Base-by-base conservation (phyloP, 2,329 filamentous ascomycete species). In the Pseudofabraea citricarpa region DNA sequence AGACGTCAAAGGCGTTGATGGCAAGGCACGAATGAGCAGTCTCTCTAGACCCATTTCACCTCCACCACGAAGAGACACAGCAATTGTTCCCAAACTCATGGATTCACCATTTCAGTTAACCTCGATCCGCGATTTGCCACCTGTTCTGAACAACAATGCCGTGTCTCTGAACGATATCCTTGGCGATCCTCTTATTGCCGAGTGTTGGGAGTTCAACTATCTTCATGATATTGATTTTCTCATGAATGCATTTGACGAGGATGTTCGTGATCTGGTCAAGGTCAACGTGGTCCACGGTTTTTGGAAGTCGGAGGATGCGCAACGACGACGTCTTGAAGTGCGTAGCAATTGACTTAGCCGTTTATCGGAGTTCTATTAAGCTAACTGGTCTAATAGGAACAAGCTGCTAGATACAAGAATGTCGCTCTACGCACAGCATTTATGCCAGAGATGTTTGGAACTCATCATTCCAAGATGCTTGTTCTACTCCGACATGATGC, bases 381-480 rank as follows among this genome's bases (percentile, higher is more conserved):
- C 19, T 24, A 13, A 41, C 22, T 87, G 10, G 33, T 24, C 22
- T 37, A 38, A 6, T 24, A 89, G 83, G 71, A 81, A 59, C 71
- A 77, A 54, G 82, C 82, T 38, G 61, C 70, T 12, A 70, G 70
- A 12, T 81, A 84, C 56, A 58, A 71, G 2, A 91, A 93, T 58
- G 75, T 93, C 18, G 71, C 79, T 18, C 71, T 90, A 1, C 81
- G 90, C 48, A 70, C 76, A 13, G 88, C 89, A 0, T 88, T 81
- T 47, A 85, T 95, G 75, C 85, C 88, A 0, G 86, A 91, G 58
- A 79, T 83, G 51, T 94, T 90, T 58, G 90, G 90, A 3, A 95
- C 89, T 0, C 90, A 95, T 62, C 89, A 83, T 54, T 73, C 57
- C 1, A 57, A 58, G 64, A 93, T 95, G 86, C 77, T 95, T 63